Evolutionary conservation across 2,329 filamentous ascomycete genomes (phyloP), one percentile per base, ranked within the genome.

Genomic region (Periconia sp.): DNA sequence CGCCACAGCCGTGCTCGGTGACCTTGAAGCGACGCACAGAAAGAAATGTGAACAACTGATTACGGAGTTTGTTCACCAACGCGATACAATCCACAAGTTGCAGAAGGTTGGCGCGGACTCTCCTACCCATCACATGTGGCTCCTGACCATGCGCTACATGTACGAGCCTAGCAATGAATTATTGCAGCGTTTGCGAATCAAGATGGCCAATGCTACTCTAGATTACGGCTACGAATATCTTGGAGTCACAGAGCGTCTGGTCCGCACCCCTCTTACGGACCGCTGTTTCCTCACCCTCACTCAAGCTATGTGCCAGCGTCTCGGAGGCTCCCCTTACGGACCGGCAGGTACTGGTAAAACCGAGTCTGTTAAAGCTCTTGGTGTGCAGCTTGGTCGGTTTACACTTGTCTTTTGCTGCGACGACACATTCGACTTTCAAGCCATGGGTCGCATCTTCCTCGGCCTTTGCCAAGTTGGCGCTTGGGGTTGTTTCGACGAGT

Each of bases 401-500:
- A 99, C 95, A 1, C 85, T 99, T 23, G 95, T 99, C 27, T 99
- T 99, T 80, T 99, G 95, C 75, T 99, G 94, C 79, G 94, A 99
- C 71, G 94, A 99, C 76, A 99, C 94, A 0, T 99, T 99, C 68
- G 94, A 99, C 74, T 99, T 97, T 81, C 94, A 99, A 70, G 94
- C 94, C 47, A 99, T 99, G 94, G 95, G 95, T 14, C 91, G 94
- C 63, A 99, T 99, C 65, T 99, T 99, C 83, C 82, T 99, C 35
- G 94, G 94, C 82, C 96, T 99, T 58, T 99, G 95, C 73, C 94
- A 99, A 74, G 94, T 99, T 45, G 94, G 94, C 73, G 94, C 94
- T 5, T 99, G 94, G 94, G 95, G 95, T 67, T 99, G 94, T 80
- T 99, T 99, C 75, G 94, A 99, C 70, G 94, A 99, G 79, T 99